These are phyloP conservation scores for Chytriomyces confervae DNA, from an alignment of 192 early-diverging fungal species.

Conservation along the genomic window DNA sequence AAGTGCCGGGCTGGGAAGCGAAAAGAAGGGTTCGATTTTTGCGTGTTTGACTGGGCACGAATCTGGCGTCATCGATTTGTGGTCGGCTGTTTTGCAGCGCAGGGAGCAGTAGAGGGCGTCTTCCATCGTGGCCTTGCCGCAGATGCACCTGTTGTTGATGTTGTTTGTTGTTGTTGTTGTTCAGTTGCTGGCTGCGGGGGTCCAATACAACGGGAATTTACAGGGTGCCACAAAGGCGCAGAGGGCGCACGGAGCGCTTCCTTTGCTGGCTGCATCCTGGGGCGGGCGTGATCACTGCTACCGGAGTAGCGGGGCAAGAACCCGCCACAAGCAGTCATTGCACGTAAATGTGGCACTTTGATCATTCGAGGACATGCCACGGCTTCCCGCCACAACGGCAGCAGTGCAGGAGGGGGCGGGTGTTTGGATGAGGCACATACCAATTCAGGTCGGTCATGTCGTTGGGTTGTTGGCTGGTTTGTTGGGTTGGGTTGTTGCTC, in stretches of 20 bases:
- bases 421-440: too few species aligned
- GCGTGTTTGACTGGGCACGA: neutral
- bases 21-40: neutral
- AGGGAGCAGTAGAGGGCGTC: slow-evolving; percentile 10
- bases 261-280: neutral
- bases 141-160: slow-evolving; percentile 2
- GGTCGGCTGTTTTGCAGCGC: neutral
- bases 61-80: neutral
- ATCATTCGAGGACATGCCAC: too few species aligned
- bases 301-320: too few species aligned
- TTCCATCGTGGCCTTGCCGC: neutral
- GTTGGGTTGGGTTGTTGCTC: too few species aligned
- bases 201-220: neutral
- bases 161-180: neutral
- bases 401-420: too few species aligned
- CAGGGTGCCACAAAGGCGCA: neutral
- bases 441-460: too few species aligned
- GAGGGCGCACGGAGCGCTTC: neutral
- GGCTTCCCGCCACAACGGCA: too few species aligned
- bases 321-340: too few species aligned
- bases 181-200: neutral
- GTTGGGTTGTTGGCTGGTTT: too few species aligned
- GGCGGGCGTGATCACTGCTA: too few species aligned
- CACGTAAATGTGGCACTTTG: too few species aligned
- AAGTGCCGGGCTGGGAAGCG: neutral